Conservation (phyloP, 352 stramenopile genomes). For the Phytophthora palmivora region DNA sequence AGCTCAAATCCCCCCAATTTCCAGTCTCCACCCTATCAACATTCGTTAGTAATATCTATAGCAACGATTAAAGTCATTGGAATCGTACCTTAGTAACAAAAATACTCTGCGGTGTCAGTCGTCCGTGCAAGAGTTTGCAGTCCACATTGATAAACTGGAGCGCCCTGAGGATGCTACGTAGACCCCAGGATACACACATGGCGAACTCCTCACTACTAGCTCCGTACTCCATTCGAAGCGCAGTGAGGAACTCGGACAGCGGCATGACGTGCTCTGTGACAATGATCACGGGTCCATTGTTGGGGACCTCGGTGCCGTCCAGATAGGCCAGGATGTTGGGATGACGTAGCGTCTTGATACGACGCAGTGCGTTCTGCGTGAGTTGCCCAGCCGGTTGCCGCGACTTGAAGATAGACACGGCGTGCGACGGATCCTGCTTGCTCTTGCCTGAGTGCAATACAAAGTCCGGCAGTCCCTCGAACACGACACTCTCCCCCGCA, state of each 20-base stretch:
- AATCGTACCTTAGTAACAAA: conserved; percentile 91
- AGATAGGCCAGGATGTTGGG: conserved; percentile 94
- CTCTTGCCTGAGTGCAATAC: conserved; percentile 86
- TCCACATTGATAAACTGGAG: conserved; percentile 95
- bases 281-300: conserved; percentile 92
- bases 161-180: conserved; percentile 92
- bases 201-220: conserved; percentile 69
- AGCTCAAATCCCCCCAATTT: conserved; percentile 95
- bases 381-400: conserved; percentile 79
- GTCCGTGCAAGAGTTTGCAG: conserved; percentile 94
- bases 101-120: conserved; percentile 89
- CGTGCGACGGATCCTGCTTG: conserved; percentile 78
- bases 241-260: conserved; percentile 89
- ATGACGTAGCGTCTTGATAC: conserved; percentile 95
- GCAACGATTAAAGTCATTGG: not conserved
- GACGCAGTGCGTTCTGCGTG: conserved; percentile 91
- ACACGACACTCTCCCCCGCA: conserved; percentile 51
- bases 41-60: not conserved
- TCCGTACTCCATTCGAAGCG: conserved; percentile 69
- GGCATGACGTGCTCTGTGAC: conserved; percentile 95
- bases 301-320: conserved; percentile 76
- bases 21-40: conserved; percentile 90
- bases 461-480: conserved; percentile 78
- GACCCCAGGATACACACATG: conserved; percentile 93
- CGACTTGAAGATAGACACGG: conserved; percentile 94